Conservation (phyloP, 306 rosid genomes). For the Bauhinia variegata region DNA sequence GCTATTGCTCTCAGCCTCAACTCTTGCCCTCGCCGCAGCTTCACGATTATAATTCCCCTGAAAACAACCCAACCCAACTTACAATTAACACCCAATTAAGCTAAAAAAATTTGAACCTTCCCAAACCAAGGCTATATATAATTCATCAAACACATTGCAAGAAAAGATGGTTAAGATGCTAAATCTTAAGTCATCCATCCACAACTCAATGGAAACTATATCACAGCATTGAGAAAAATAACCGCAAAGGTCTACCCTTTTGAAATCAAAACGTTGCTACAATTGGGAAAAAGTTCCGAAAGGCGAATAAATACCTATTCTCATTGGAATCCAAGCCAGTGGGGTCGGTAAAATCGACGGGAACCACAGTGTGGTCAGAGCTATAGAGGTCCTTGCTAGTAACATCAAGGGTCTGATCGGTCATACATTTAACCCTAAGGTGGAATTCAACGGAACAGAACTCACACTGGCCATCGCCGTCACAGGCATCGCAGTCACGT, state of each 20-base stretch:
- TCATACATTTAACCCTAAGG: slow-evolving; percentile 75
- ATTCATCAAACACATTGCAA: too few relatives aligned
- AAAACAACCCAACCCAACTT: slow-evolving; percentile 31
- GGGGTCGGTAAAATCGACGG: slow-evolving; percentile 79
- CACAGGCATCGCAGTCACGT: slow-evolving; percentile 98
- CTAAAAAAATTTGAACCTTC: neutral
- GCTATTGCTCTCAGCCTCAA: slow-evolving; percentile 95
- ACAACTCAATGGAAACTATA: neutral
- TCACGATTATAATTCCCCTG: slow-evolving; percentile 94
- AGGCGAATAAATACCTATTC: slow-evolving; percentile 43
- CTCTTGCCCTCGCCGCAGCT: slow-evolving; percentile 87
- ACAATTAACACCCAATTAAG: slow-evolving; percentile 14
- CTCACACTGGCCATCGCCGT: slow-evolving; percentile 98
- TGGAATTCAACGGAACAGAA: slow-evolving; percentile 96
- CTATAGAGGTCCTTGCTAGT: slow-evolving; percentile 81
- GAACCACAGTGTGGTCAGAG: slow-evolving; percentile 89
- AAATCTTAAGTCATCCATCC: too few relatives aligned
- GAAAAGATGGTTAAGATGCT: too few relatives aligned
- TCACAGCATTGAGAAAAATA: neutral
- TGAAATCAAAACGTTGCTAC: neutral
- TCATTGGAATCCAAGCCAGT: slow-evolving; percentile 53
- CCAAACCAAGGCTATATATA: too few relatives aligned
- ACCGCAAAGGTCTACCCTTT: neutral
- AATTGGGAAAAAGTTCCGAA: neutral
- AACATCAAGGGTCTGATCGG: slow-evolving; percentile 84